Evolutionary conservation across 2,329 filamentous ascomycete genomes (phyloP).

Genomic region (Lasiodiplodia gonubiensis): DNA sequence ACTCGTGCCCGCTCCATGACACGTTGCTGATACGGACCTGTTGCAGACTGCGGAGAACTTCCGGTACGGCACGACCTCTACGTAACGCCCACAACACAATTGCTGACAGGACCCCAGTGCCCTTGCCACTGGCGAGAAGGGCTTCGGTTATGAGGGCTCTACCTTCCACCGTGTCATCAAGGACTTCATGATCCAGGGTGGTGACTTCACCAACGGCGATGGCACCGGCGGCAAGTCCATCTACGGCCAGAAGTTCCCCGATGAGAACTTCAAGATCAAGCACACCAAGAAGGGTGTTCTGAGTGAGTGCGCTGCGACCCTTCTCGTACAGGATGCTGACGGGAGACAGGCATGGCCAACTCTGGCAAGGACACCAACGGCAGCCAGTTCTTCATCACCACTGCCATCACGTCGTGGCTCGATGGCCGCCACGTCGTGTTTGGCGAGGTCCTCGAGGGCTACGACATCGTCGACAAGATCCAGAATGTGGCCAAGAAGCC

Average conservation of each 20-base stretch:
- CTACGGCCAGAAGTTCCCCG: conserved; percentile 81
- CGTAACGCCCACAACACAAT: conserved; percentile 45
- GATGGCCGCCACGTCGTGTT: conserved; percentile 85
- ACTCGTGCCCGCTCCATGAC: background rate
- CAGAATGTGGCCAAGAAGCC: conserved; percentile 70
- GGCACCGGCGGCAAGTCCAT: conserved; percentile 87
- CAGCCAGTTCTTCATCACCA: conserved; percentile 76
- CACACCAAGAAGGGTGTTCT: conserved; percentile 86
- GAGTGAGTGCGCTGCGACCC: conserved; percentile 71
- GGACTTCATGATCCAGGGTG: conserved; percentile 90
- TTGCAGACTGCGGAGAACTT: conserved; percentile 68
- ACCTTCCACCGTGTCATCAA: conserved; percentile 91
- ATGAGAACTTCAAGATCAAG: conserved; percentile 96
- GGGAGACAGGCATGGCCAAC: conserved; percentile 63
- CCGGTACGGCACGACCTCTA: conserved; percentile 47
- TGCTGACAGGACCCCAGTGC: conserved; percentile 60
- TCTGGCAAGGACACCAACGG: conserved; percentile 74
- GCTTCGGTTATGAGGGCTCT: conserved; percentile 81
- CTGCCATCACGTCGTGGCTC: conserved; percentile 70
- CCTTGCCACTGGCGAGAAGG: conserved; percentile 84
- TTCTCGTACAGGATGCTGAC: conserved; percentile 73
- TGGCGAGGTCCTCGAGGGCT: conserved; percentile 86
- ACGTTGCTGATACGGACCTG: conserved; percentile 31
- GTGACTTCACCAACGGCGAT: conserved; percentile 84
- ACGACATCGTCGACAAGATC: conserved; percentile 79